Evolutionary conservation across 345 rosid species (phyloP), one percentile per base, ranked within the genome.

Genomic region (Corchorus olitorius): DNA sequence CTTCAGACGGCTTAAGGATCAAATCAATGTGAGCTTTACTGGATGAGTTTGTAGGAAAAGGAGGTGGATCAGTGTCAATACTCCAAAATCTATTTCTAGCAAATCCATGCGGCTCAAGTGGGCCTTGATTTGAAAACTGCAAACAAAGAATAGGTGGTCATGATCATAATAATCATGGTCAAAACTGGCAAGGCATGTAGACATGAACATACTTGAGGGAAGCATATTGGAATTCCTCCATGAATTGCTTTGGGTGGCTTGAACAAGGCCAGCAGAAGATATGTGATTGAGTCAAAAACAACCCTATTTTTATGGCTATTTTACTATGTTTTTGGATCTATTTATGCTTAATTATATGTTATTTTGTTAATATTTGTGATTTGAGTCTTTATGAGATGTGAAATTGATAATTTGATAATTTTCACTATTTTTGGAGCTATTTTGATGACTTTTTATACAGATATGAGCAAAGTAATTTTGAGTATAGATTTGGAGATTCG

Each of bases 181-280:
- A 82, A 75, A 80, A 70, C 66, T 72, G 63, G 59, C 65, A 81
- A 73, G 48, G 56, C 54, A 37, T 66, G 72, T 45, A 64, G 74
- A 73, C 54, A 75, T 74, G 73, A 73, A 81, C 86, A 71, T 79
- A 91, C 99, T 84, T 95, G 98, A 67, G 98, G 98, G 84, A 95
- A 95, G 83, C 98, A 93, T 70, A 95, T 79, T 1, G 99, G 99
- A 77, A 95, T 95, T 61, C 99, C 99, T 83, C 99, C 99, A 64
- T 96, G 94, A 70, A 95, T 92, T 54, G 97, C 90, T 82, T 92
- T 95, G 48, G 97, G 89, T 55, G 97, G 92, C 82, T 87, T 87
- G 84, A 90, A 93, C 45, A 81, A 76, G 54, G 97, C 94, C 98
- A 93, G 89, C 67, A 86, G 34, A 74, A 43, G 43, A 73, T 22